These are phyloP conservation scores for Alternaria sp. DNA, from an alignment of 2,329 filamentous ascomycete species.

Conservation along the genomic window DNA sequence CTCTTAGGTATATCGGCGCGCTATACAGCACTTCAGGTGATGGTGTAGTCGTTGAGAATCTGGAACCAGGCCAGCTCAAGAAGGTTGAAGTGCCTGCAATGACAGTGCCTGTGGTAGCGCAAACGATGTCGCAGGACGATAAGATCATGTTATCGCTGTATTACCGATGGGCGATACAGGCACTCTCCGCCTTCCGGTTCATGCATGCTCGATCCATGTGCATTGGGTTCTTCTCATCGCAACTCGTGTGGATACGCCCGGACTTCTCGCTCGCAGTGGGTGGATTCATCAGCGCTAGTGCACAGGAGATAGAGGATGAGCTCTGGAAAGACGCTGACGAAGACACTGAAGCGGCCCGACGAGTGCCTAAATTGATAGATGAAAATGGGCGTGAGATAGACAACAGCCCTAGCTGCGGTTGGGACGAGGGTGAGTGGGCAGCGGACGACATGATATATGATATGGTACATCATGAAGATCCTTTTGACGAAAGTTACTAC, in stretches of 20 bases:
- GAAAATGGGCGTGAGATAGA: too few relatives aligned
- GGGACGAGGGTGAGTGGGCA: neutral
- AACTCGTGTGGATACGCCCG: neutral
- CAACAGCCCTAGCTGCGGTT: too few relatives aligned
- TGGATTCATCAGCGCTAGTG: neutral
- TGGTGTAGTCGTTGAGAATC: neutral
- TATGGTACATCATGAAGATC: neutral
- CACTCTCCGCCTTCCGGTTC: neutral
- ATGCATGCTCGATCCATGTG: neutral
- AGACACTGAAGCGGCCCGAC: too few relatives aligned
- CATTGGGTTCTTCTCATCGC: neutral
- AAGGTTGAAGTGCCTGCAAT: neutral
- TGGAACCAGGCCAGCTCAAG: neutral
- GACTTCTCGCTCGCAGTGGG: neutral
- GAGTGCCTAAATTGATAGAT: too few relatives aligned
- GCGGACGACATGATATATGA: neutral
- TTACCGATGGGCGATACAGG: neutral
- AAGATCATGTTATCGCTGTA: neutral
- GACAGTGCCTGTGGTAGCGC: neutral
- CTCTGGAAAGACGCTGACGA: neutral
- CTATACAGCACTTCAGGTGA: neutral
- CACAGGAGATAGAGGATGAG: neutral
- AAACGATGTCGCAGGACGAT: neutral
- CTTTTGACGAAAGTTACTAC: neutral
- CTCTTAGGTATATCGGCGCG: neutral